These are phyloP conservation scores for Fermentozyma sake DNA, from an alignment of 1,139 yeast genomes.

Conservation along the genomic window DNA sequence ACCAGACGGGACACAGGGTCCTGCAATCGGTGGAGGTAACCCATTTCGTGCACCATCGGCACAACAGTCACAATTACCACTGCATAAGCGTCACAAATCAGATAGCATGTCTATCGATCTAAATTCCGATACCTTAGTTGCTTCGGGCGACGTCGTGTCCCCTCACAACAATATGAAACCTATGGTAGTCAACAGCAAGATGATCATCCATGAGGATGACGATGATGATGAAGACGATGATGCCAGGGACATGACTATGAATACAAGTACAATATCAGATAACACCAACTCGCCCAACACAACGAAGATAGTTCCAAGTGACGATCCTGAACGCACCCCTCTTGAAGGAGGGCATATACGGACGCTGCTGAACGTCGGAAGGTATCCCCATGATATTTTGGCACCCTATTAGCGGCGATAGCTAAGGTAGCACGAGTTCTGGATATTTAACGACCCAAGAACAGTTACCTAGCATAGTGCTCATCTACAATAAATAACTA, in stretches of 20 bases:
- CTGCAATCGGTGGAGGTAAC: constrained; percentile 8
- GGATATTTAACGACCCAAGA: too few relatives aligned
- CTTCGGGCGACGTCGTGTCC: constrained; percentile 1
- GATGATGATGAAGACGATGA: constrained; percentile 7
- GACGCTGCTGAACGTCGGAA: constrained; percentile 13
- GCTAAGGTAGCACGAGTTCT: too few relatives aligned
- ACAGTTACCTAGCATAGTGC: too few relatives aligned
- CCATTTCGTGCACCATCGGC: constrained; percentile 9
- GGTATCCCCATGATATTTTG: constrained; percentile 17
- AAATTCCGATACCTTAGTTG: too few relatives aligned
- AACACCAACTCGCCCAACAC: constrained; percentile 4
- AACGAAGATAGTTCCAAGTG: constrained; percentile 7
- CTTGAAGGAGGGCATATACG: constrained; percentile 9
- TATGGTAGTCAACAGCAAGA: constrained; percentile 3
- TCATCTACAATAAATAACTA: too few relatives aligned
- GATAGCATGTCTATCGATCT: constrained; percentile 7
- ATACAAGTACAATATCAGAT: constrained; percentile 2
- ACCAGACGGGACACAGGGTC: constrained; percentile 28
- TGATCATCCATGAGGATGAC: constrained; percentile 5
- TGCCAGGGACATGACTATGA: constrained; percentile 9
- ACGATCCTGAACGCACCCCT: too few relatives aligned
- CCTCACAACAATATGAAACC: not conserved
- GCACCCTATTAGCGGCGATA: constrained; percentile 7
- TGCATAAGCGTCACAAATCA: constrained; percentile 20
- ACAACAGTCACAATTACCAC: constrained; percentile 6